Conservation (phyloP, 2,329 filamentous ascomycete genomes). For the Fusarium fracticaudum region DNA sequence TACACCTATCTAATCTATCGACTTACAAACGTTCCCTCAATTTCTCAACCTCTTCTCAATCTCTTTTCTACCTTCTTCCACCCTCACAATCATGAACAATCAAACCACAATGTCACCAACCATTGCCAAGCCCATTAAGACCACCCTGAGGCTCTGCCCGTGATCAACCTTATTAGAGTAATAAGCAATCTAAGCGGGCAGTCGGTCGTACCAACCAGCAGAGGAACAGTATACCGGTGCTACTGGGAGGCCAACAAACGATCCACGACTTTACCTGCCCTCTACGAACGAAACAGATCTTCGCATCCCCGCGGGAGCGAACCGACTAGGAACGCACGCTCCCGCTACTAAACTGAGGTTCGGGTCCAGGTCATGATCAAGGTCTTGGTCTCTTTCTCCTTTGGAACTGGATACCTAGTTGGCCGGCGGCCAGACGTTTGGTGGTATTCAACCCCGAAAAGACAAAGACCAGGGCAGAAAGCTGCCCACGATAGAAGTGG, state of each 20-base stretch:
- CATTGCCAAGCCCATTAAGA: not conserved
- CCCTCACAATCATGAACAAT: not conserved
- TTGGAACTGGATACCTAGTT: constrained; percentile 3
- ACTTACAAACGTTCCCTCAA: not conserved
- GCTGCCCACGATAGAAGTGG: constrained; percentile 39
- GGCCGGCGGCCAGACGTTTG: constrained; percentile 20
- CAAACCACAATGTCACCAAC: not conserved
- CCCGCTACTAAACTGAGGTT: constrained; percentile 16
- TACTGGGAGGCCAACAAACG: not conserved
- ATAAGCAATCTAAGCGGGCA: not conserved
- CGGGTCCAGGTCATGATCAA: constrained; percentile 1
- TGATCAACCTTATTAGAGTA: constrained; percentile 10
- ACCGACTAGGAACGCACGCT: constrained; percentile 27
- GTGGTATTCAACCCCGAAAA: constrained; percentile 16
- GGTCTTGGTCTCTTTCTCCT: constrained; percentile 1
- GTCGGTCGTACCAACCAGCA: constrained; percentile 4
- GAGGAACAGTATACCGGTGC: not conserved
- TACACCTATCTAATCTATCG: constrained; percentile 8
- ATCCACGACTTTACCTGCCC: constrained; percentile 11
- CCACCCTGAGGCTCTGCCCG: constrained; percentile 17
- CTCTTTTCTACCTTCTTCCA: not conserved
- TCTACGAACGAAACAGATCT: constrained; percentile 13
- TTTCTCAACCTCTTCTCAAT: not conserved
- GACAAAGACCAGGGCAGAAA: constrained; percentile 2
- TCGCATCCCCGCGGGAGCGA: constrained; percentile 20